Conservation (phyloP, 257 asterid genomes). For the Datura wrightii region DNA sequence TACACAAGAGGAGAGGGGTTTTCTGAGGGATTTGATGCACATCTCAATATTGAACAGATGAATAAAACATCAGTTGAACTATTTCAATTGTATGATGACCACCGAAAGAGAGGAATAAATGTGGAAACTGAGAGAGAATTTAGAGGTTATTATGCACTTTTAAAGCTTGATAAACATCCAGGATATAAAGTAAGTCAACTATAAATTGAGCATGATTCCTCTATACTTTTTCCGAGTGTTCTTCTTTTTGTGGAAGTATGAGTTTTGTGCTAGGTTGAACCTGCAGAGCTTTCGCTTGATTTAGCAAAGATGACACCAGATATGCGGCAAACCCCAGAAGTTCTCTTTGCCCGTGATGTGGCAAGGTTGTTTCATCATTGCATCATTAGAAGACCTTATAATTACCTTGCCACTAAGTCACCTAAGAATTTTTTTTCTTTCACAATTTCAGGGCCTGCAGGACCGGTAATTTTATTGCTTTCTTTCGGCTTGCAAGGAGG, state of each 20-base stretch:
- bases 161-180: constrained; percentile 98
- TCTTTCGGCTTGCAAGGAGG: constrained; percentile 90
- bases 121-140: constrained; percentile 92
- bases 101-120: constrained; percentile 77
- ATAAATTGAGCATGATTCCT: constrained; percentile 40
- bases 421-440: constrained; percentile 15
- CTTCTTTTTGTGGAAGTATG: constrained; percentile 52
- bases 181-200: constrained; percentile 90
- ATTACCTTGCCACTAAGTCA: not conserved
- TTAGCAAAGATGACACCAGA: constrained; percentile 96
- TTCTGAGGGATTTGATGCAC: constrained; percentile 99
- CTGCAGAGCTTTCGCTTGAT: constrained; percentile 99
- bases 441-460: constrained; percentile 87
- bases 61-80: constrained; percentile 95
- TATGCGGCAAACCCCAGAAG: constrained; percentile 88
- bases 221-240: constrained; percentile 36
- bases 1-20: constrained; percentile 97
- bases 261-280: constrained; percentile 92
- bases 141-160: constrained; percentile 98
- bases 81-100: constrained; percentile 92
- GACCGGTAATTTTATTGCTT: constrained; percentile 87
- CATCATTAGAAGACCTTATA: constrained; percentile 27
- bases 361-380: constrained; percentile 69
- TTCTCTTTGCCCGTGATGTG: constrained; percentile 93
- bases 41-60: constrained; percentile 98